Percentiles rank a stretch among this genome's conserved stretches.
These are phyloP conservation scores for Venturia pyrina DNA, from an alignment of 2,329 filamentous ascomycete genomes.

Conservation along the genomic window DNA sequence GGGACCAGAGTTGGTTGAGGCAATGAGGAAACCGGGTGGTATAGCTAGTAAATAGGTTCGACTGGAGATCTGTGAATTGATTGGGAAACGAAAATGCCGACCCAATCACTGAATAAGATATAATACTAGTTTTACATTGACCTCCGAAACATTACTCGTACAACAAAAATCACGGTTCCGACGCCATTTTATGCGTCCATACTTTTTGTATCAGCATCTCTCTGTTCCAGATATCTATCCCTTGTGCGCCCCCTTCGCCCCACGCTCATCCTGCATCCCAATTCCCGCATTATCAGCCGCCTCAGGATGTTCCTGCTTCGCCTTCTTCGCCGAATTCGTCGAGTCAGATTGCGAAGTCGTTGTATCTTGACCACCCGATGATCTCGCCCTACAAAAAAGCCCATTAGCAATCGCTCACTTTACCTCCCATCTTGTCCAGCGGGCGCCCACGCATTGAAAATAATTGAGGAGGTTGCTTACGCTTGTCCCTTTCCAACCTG, in stretches of 20 bases:
- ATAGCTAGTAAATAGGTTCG: not conserved
- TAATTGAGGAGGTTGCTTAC: not conserved
- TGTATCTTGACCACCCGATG: conserved; percentile 27
- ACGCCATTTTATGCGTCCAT: not conserved
- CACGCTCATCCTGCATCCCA: conserved; percentile 42
- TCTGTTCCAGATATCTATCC: not conserved
- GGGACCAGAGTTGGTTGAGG: conserved; percentile 8
- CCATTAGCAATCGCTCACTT: not conserved
- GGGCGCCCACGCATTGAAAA: not conserved
- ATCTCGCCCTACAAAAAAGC: conserved; percentile 18
- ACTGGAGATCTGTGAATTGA: too few relatives aligned
- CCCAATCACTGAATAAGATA: too few relatives aligned
- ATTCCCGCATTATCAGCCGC: conserved; percentile 33
- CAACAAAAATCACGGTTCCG: not conserved
- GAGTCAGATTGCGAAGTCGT: conserved; percentile 31
- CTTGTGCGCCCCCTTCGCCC: conserved; percentile 27
- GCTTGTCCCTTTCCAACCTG: not conserved
- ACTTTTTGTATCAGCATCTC: not conserved
- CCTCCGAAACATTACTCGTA: too few relatives aligned
- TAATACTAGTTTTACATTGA: too few relatives aligned
- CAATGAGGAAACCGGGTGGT: not conserved
- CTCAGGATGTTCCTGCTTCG: conserved; percentile 39
- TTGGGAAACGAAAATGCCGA: too few relatives aligned
- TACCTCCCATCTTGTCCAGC: not conserved
- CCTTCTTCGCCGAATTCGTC: conserved; percentile 26